Evolutionary conservation across 2,329 filamentous ascomycete species (phyloP), one percentile per base, ranked within the genome.

Genomic region (Lasiodiplodia sp.): DNA sequence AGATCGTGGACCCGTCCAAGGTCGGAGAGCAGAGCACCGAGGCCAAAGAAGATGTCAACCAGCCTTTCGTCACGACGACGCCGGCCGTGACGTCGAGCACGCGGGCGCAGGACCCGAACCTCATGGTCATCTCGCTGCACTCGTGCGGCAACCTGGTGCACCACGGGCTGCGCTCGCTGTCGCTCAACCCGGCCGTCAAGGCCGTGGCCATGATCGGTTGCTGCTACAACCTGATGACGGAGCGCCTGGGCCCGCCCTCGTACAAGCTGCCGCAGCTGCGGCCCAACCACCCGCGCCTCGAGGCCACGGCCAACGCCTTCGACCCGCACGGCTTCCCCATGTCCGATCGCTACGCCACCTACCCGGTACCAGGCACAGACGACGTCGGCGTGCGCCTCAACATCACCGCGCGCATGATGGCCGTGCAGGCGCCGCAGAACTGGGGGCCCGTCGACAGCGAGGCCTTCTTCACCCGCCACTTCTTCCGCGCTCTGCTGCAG

Each of bases 101-200:
- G 3, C 79, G 78, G 67, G 70, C 77, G 6, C 68, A 68, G 5
- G 70, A 81, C 67, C 74, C 78, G 34, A 78, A 82, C 85, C 70
- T 96, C 47, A 94, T 97, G 90, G 92, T 95, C 18, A 90, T 98
- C 37, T 98, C 96, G 0, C 92, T 99, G 21, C 96, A 99, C 79
- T 98, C 95, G 0, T 99, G 96, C 77, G 96, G 96, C 34, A 98
- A 99, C 73, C 88, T 99, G n/a, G 92, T 96, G 0, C 96, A 99
- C 79, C 94, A 96, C 77, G 96, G 92, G 11, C 90, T 99, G 68
- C 90, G 93, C 16, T 96, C 95, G 0, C 87, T 99, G 23, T 81
- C 94, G 1, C 82, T 96, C 68, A 98, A 97, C 76, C 91, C 92
- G 0, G 87, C 90, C 4, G 94, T 98, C 67, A 88, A 89, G 38